These are phyloP conservation scores for Aschersonia sp. DNA, from an alignment of 2,329 filamentous ascomycete genomes.

Conservation along the genomic window DNA sequence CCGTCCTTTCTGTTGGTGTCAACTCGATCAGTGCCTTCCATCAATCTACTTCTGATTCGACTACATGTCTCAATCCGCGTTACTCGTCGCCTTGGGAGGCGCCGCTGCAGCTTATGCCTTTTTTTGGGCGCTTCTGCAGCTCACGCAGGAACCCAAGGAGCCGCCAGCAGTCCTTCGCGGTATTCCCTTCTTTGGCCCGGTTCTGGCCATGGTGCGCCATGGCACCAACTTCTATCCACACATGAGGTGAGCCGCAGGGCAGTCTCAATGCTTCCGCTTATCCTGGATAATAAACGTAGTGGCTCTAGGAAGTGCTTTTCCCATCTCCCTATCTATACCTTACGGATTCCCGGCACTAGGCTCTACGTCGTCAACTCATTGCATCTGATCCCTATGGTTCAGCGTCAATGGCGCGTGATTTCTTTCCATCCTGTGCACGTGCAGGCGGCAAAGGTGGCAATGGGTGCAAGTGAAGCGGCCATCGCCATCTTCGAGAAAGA, in stretches of 20 bases:
- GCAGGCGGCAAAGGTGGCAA: not conserved
- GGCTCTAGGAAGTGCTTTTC: not conserved
- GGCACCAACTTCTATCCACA: not conserved
- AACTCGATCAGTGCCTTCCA: too few relatives aligned
- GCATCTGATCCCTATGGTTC: not conserved
- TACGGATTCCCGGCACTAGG: not conserved
- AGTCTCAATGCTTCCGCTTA: not conserved
- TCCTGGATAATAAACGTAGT: not conserved
- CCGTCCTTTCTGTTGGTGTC: too few relatives aligned
- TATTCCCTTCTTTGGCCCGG: not conserved
- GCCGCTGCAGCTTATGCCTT: not conserved
- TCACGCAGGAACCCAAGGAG: not conserved
- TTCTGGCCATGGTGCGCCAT: not conserved
- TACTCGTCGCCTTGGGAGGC: not conserved
- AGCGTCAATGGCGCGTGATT: not conserved
- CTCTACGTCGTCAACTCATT: conserved; percentile 1
- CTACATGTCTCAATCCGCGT: not conserved
- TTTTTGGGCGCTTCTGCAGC: not conserved
- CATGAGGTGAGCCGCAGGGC: not conserved
- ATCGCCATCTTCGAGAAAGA: not conserved
- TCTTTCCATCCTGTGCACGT: not conserved
- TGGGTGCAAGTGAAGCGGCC: not conserved
- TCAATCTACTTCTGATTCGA: not conserved
- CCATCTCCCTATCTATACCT: conserved; percentile 1
- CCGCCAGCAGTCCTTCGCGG: not conserved